Evolutionary conservation across 1,139 yeast genomes (phyloP).

Genomic region (Candida mesenterica): DNA sequence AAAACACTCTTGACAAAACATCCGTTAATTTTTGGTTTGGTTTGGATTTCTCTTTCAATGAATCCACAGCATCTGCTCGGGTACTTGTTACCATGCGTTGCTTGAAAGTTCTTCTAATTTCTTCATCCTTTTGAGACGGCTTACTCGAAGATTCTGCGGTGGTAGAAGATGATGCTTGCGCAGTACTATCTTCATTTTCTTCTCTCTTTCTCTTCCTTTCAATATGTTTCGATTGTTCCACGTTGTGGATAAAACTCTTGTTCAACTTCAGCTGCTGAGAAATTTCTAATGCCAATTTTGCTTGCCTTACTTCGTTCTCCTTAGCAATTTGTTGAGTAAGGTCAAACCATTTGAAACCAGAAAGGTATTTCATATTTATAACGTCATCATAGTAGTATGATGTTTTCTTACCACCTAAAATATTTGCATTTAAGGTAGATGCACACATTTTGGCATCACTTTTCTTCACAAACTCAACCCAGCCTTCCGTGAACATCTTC

Average conservation of each 20-base stretch:
- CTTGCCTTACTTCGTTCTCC: conserved; percentile 86
- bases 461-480: conserved; percentile 90
- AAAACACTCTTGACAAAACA: conserved; percentile 41
- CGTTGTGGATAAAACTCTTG: conserved; percentile 77
- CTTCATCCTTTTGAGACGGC: conserved; percentile 20
- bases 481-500: conserved; percentile 86
- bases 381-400: conserved; percentile 94
- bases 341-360: conserved; percentile 94
- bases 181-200: conserved; percentile 22
- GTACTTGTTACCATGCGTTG: conserved; percentile 64
- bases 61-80: conserved; percentile 59
- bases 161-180: conserved; percentile 6
- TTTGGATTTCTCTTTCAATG: conserved; percentile 44
- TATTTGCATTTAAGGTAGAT: conserved; percentile 80
- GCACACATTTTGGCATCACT: conserved; percentile 89
- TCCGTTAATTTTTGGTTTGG: conserved; percentile 44
- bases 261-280: conserved; percentile 86
- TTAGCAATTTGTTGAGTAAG: conserved; percentile 90
- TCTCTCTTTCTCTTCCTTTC: conserved; percentile 48
- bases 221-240: conserved; percentile 81
- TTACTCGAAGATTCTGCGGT: conserved; percentile 1
- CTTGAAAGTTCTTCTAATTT: conserved; percentile 53
- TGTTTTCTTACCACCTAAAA: conserved; percentile 88
- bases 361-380: conserved; percentile 81
- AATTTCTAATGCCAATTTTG: conserved; percentile 82